Evolutionary conservation across 257 asterid species (phyloP).

Genomic region (Gynochthodes officinalis): DNA sequence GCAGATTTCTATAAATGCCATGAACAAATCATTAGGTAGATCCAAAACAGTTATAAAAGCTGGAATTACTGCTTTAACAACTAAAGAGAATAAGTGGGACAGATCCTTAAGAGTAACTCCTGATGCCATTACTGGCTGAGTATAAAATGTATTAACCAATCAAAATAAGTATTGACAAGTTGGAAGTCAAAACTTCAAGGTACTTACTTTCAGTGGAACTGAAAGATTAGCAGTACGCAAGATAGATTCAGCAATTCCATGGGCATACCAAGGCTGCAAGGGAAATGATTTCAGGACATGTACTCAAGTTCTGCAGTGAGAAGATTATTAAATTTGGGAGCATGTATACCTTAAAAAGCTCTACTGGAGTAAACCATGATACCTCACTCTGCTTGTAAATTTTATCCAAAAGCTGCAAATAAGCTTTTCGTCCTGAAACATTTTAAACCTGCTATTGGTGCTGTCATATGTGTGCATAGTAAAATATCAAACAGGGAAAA

Average conservation of each 20-base stretch:
- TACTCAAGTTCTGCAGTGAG: not conserved
- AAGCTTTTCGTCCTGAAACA: conserved; percentile 74
- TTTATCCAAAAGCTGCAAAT: conserved; percentile 71
- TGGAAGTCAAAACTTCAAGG: conserved; percentile 2
- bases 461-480: not conserved
- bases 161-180: not conserved
- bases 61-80: not conserved
- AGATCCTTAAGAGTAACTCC: not conserved
- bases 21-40: not conserved
- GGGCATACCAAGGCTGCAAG: conserved; percentile 98
- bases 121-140: not conserved
- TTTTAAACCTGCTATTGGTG: not conserved
- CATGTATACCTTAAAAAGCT: conserved; percentile 79
- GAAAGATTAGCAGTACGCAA: conserved; percentile 84
- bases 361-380: conserved; percentile 99
- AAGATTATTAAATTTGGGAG: not conserved
- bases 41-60: not conserved
- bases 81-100: not conserved
- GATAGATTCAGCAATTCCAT: conserved; percentile 94
- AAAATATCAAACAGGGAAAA: not conserved
- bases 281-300: not conserved
- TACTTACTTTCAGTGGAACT: conserved; percentile 79
- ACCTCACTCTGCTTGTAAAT: conserved; percentile 85
- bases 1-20: not conserved
- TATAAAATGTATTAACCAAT: not conserved